Evolutionary conservation across 345 rosid species (phyloP), one percentile per base, ranked within the genome.

Genomic region (Bruguiera parviflora): DNA sequence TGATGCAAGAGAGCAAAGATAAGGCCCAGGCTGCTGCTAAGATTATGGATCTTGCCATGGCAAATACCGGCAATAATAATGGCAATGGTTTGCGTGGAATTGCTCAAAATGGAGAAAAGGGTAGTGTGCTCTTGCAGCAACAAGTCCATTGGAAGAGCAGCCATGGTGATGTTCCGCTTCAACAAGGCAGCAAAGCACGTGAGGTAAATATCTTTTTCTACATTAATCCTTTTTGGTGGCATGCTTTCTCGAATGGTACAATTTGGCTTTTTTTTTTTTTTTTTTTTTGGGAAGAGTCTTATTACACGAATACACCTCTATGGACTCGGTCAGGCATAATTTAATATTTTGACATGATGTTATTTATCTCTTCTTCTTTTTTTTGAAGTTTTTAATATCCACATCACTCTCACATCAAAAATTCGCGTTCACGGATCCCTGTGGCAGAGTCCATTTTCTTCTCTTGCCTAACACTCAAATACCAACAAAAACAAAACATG

Each of bases 1-100:
- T 90, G 72, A 79, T 84, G 83, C 75, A 72, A 74, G 94, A 86
- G 57, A 87, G 91, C 67, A 82, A 61, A 29, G 84, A 78, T 27
- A 87, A 79, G 21, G 84, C 77, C 0, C 95, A 92, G 61, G 86
- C 81, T 0, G 92, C 90, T 4, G 84, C 85, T 66, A 92, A 80
- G 86, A 89, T 92, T 68, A 46, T 86, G 85, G 68, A 73, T 53
- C 89, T 92, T 51, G 89, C 85, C 83, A 64, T 78, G 65, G 70
- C 53, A 6, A 80, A 59, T 37, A 70, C 47, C 7, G 58, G 63
- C 5, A 60, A 53, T 5, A 21, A 16, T 16, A 64, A 39, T 8
- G 51, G 58, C 24, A 51, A 56, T 15, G 65, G 61, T 7, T 33
- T 21, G 52, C 32, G 29, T 56, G 29, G 29, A 22, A 21, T 56